Conservation (phyloP, 148 eudicot species). For the Fagopyrum esculentum region DNA sequence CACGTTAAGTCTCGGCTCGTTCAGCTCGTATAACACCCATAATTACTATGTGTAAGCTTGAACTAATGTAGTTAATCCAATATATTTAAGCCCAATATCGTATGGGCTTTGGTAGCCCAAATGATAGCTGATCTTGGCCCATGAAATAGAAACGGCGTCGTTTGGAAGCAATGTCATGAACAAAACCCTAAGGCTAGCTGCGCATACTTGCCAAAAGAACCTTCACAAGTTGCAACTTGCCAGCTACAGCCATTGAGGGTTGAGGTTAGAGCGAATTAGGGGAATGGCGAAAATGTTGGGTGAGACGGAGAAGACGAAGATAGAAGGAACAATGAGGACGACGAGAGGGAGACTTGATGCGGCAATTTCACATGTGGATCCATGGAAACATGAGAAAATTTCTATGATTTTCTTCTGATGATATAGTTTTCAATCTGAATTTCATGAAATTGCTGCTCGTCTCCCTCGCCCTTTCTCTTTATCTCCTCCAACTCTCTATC, state of each 20-base stretch:
- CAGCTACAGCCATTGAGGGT: not conserved
- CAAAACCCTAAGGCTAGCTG: not conserved
- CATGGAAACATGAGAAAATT: not conserved
- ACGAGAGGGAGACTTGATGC: constrained; percentile 9
- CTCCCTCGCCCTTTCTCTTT: not conserved
- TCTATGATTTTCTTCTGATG: constrained; percentile 10
- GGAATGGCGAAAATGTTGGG: constrained; percentile 1
- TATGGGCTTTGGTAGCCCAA: not conserved
- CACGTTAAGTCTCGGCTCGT: too few species aligned
- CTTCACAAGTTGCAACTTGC: not conserved
- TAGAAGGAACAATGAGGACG: not conserved
- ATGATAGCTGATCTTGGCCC: not conserved
- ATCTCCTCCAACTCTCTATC: not conserved
- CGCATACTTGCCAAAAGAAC: too few species aligned
- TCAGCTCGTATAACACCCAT: too few species aligned
- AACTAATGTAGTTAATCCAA: not conserved
- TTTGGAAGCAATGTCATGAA: not conserved
- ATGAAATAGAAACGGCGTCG: not conserved
- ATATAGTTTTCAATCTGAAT: constrained; percentile 13
- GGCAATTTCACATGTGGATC: constrained; percentile 14
- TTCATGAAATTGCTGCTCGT: constrained; percentile 7
- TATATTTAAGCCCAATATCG: not conserved
- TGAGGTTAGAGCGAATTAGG: constrained; percentile 6
- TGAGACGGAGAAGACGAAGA: not conserved
- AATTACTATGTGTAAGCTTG: too few species aligned